These are phyloP conservation scores for Bryoglossum gracile DNA, from an alignment of 495 filamentous ascomycete species.

Conservation along the genomic window DNA sequence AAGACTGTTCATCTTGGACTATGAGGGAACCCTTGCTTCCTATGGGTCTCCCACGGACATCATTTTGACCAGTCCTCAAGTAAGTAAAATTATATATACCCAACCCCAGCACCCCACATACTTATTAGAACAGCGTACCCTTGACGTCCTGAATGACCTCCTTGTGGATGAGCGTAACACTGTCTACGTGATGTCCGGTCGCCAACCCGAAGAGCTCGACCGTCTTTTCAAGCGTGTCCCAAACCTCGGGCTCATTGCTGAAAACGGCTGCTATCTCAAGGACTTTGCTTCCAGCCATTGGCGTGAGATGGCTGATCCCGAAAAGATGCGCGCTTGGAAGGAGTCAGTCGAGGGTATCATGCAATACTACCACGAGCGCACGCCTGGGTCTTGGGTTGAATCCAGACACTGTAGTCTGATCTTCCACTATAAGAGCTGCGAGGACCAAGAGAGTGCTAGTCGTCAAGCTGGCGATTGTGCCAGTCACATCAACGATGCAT, in stretches of 20 bases:
- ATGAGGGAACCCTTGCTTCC: constrained; percentile 83
- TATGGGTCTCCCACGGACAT: constrained; percentile 74
- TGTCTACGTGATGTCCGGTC: constrained; percentile 90
- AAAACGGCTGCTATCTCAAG: constrained; percentile 86
- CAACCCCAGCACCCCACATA: background rate
- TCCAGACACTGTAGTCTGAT: constrained; percentile 78
- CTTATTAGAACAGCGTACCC: constrained; percentile 48
- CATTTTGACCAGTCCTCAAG: constrained; percentile 73
- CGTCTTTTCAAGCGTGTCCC: constrained; percentile 70
- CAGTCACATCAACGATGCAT: constrained; percentile 89
- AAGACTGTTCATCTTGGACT: constrained; percentile 82
- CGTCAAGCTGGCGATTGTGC: constrained; percentile 80
- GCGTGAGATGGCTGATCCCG: constrained; percentile 63
- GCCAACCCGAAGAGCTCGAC: constrained; percentile 80
- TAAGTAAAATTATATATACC: constrained; percentile 21
- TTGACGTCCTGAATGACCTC: constrained; percentile 72
- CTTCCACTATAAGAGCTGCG: constrained; percentile 78
- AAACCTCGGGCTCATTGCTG: constrained; percentile 77
- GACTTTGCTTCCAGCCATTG: constrained; percentile 59
- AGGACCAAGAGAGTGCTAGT: constrained; percentile 61
- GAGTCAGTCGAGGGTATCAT: constrained; percentile 66
- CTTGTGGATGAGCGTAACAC: constrained; percentile 68
- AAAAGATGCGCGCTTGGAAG: constrained; percentile 68
- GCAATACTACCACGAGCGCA: constrained; percentile 79
- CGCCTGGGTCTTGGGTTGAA: constrained; percentile 79